Evolutionary conservation across 805 yeast genomes (phyloP), one percentile per base, ranked within the genome.

Genomic region (Nakazawaea peltata): DNA sequence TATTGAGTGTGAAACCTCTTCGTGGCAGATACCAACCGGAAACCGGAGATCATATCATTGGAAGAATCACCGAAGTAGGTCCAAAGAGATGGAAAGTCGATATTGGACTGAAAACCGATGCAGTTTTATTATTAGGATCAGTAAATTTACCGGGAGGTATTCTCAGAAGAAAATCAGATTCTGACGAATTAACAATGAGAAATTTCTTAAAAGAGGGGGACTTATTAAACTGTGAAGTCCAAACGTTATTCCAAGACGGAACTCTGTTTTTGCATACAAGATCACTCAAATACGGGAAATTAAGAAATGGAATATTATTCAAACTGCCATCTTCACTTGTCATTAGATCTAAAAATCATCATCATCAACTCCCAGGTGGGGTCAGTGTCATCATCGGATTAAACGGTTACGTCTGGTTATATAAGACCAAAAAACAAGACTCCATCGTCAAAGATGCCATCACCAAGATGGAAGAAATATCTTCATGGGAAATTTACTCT

Each of bases 81-180:
- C 82, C 81, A 43, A 84, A 81, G 53, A 67, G 97, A 48, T 92
- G 99, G 98, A 86, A 81, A 53, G 97, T 92, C 12, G 96, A 90
- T 48, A 86, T 92, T 44, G 97, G 97, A 19, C 85, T 86, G n/a
- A 81, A 78, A 49, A 95, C 85, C 50, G 90, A 87, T 53, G 97
- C 97, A 0, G 79, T 85, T 0, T 61, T 92, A 42, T 81, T 85
- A 86, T 68, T 94, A 39, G 98, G 98, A 10, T 85, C 96, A 1
- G 95, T 92, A 15, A 92, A 92, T 56, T 67, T 92, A 43, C 99
- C 99, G 2, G 98, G 99, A 36, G 99, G 99, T 37, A 83, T 92
- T 2, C 63, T 92, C 48, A 74, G 98, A 58, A 73, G 98, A 51
- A 92, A 94, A 55, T 77, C 88, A 23, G 98, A 94, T 53, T 77